These are phyloP conservation scores for Boechera stricta DNA, from an alignment of 345 rosid genomes.

Conservation along the genomic window DNA sequence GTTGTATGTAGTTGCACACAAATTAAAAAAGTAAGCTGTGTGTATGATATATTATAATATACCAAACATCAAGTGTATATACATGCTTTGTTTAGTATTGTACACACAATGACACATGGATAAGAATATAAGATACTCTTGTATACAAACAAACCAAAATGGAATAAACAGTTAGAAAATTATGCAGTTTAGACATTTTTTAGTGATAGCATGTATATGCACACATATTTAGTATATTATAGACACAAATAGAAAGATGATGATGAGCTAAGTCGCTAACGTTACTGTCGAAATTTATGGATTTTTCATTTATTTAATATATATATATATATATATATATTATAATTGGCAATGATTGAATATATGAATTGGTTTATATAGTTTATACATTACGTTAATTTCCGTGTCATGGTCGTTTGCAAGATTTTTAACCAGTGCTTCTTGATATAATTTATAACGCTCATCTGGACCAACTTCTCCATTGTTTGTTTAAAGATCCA, in stretches of 20 bases:
- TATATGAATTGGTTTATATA: neutral
- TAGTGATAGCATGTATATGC: neutral
- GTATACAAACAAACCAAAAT: neutral
- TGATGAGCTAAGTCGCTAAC: neutral
- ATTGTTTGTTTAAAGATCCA: constrained; percentile 19
- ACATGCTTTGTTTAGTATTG: neutral
- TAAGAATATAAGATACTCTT: neutral
- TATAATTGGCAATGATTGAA: neutral
- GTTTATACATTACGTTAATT: too few species aligned
- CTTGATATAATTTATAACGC: neutral
- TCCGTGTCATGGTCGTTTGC: neutral
- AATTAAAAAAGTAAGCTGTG: constrained; percentile 2
- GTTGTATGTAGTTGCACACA: neutral
- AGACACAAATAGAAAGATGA: neutral
- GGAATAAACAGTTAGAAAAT: neutral
- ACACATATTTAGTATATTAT: neutral
- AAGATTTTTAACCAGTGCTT: neutral
- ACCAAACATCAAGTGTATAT: neutral
- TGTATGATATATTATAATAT: neutral
- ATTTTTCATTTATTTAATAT: neutral
- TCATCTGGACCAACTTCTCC: constrained; percentile 24
- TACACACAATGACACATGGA: neutral
- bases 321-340: neutral
- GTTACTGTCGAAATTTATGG: neutral
- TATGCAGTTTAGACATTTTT: neutral